phyloP scores from a whole-genome alignment of 495 filamentous ascomycete species.

The Chaetomium fimeti region DNA sequence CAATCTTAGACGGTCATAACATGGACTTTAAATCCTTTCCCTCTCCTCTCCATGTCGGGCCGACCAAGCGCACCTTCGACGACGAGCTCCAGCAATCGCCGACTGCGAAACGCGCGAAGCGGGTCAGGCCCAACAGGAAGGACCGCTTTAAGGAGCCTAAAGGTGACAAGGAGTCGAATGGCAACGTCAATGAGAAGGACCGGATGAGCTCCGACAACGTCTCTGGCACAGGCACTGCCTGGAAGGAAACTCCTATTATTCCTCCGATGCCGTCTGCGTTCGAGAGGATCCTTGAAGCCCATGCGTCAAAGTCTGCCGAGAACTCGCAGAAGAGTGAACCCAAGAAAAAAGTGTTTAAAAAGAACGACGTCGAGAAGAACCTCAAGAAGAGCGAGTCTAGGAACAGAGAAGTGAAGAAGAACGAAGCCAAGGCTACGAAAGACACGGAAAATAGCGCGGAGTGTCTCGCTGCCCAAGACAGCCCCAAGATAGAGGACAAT shows the following conservation, averaged over 20 bases:
- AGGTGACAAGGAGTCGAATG: background rate
- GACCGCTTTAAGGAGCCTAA: background rate
- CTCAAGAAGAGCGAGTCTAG: too few species aligned
- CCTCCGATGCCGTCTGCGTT: slow-evolving; percentile 2
- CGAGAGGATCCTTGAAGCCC: background rate
- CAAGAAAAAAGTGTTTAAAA: too few species aligned
- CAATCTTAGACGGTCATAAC: background rate
- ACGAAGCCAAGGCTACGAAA: background rate
- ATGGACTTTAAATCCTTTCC: slow-evolving; percentile 3
- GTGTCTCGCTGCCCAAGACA: too few species aligned
- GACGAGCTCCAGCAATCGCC: slow-evolving; percentile 18
- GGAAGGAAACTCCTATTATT: background rate
- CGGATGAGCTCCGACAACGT: background rate
- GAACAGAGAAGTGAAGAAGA: background rate
- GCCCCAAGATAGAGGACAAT: slow-evolving; percentile 3
- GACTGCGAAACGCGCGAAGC: slow-evolving; percentile 19
- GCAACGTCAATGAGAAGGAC: background rate
- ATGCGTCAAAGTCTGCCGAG: background rate
- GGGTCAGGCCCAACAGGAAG: slow-evolving; percentile 4
- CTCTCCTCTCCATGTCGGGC: background rate
- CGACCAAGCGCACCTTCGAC: slow-evolving; percentile 7
- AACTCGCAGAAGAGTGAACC: background rate
- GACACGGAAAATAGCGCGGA: background rate
- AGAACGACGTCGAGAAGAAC: too few species aligned
- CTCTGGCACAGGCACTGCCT: background rate